Percentiles rank a stretch among this genome's conserved stretches.
These are phyloP conservation scores for Narthecium ossifragum DNA, from an alignment of 106 monocot species.

Conservation along the genomic window DNA sequence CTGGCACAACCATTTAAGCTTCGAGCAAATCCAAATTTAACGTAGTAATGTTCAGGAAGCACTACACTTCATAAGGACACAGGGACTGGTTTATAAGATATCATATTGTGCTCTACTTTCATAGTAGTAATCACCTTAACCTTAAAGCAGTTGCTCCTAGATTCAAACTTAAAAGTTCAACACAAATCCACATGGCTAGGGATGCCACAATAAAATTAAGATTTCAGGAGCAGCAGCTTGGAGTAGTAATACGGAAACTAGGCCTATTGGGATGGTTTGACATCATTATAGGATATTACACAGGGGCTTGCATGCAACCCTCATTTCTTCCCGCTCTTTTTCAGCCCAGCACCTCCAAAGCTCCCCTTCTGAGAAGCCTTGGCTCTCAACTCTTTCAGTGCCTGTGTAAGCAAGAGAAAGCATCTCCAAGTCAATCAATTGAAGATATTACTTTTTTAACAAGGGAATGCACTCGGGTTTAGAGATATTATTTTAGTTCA, in stretches of 20 bases:
- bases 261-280: not conserved
- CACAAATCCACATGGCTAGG: not conserved
- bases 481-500: too few species aligned
- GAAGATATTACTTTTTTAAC: not conserved
- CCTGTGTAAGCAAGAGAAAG: slow-evolving; percentile 17
- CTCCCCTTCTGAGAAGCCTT: slow-evolving; percentile 56
- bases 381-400: slow-evolving; percentile 56
- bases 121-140: not conserved
- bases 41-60: too few species aligned
- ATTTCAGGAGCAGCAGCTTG: not conserved
- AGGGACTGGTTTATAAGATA: too few species aligned
- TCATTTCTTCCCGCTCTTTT: slow-evolving; percentile 68
- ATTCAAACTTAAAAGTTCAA: not conserved
- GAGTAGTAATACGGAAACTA: not conserved
- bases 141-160: not conserved
- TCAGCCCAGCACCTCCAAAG: slow-evolving; percentile 53
- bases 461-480: not conserved
- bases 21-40: too few species aligned
- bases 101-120: too few species aligned
- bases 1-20: too few species aligned
- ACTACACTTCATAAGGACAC: too few species aligned
- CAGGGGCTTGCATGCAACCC: not conserved
- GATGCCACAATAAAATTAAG: not conserved
- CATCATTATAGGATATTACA: not conserved
- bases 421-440: not conserved